Evolutionary conservation across 2,329 filamentous ascomycete genomes (phyloP).

Genomic region (Akanthomyces muscarius): DNA sequence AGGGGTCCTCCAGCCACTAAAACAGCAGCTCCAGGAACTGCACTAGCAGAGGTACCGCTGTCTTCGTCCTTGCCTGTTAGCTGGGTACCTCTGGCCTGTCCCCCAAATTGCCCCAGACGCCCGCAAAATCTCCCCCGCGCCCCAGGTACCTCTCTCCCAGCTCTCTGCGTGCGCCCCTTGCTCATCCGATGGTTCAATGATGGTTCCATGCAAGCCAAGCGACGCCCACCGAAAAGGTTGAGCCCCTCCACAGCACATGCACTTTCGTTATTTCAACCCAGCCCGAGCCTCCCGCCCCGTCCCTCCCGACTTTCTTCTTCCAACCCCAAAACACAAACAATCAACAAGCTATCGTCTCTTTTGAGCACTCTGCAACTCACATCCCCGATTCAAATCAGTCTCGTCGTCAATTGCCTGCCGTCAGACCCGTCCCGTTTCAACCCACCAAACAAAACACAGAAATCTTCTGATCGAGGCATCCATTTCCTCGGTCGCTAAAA

Average conservation of each 20-base stretch:
- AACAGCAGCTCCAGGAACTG: too few relatives aligned
- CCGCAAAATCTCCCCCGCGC: background rate
- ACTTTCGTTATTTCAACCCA: constrained; percentile 24
- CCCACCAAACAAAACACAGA: constrained; percentile 17
- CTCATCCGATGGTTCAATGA: background rate
- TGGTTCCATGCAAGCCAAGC: background rate
- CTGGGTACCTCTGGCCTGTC: background rate
- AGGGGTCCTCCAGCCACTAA: too few relatives aligned
- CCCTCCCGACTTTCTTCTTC: constrained; percentile 18
- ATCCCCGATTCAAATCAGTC: background rate
- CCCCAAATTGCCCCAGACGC: too few relatives aligned
- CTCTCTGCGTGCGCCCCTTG: background rate
- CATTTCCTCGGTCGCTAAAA: constrained; percentile 51
- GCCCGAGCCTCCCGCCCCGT: constrained; percentile 17
- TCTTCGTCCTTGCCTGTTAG: background rate
- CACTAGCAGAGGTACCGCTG: too few relatives aligned
- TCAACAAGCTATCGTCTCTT: background rate
- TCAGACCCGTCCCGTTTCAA: background rate
- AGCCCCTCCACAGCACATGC: constrained; percentile 13
- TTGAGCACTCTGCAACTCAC: background rate
- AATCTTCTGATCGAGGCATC: constrained; percentile 45
- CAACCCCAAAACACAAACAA: constrained; percentile 17
- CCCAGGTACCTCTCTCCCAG: constrained; percentile 6
- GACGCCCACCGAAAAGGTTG: constrained; percentile 9
- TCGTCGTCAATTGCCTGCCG: constrained; percentile 8